A percentile compares a stretch with the other conserved stretches of the same genome.
phyloP scores from a whole-genome alignment of 805 yeast genomes.

The Yarrowia hollandica region DNA sequence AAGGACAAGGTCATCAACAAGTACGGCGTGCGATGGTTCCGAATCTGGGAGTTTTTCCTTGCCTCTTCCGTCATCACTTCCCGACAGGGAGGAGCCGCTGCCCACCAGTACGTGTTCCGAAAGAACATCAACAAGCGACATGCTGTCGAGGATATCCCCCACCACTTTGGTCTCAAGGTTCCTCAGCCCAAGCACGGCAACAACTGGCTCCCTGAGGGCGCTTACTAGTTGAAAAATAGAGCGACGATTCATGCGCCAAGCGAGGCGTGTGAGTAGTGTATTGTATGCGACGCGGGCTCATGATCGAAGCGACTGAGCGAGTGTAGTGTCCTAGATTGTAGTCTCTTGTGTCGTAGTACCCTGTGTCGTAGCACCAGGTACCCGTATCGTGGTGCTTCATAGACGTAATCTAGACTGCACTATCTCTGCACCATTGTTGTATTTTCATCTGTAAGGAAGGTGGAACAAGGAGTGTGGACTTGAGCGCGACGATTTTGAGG shows the following conservation, averaged over 20 bases:
- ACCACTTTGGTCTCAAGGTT: slow-evolving; percentile 68
- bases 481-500: too few species aligned
- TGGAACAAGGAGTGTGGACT: too few species aligned
- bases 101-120: slow-evolving; percentile 87
- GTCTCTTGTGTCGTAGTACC: too few species aligned
- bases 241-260: neutral
- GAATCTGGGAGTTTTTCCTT: slow-evolving; percentile 90
- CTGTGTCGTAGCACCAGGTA: too few species aligned
- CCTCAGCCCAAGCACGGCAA: slow-evolving; percentile 36
- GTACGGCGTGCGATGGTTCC: slow-evolving; percentile 86
- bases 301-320: too few species aligned
- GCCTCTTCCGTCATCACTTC: slow-evolving; percentile 80
- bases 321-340: too few species aligned
- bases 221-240: slow-evolving; percentile 10
- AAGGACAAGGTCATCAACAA: slow-evolving; percentile 70
- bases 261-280: neutral
- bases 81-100: slow-evolving; percentile 91
- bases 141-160: slow-evolving; percentile 76
- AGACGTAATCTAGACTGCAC: too few species aligned
- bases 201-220: slow-evolving; percentile 29
- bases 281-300: neutral
- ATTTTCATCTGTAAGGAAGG: too few species aligned
- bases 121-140: slow-evolving; percentile 84
- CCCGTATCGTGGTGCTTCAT: too few species aligned
- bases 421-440: too few species aligned